Evolutionary conservation across 73 alveolate species (phyloP), one percentile per base, ranked within the genome.

Genomic region (Blepharisma japonicum): DNA sequence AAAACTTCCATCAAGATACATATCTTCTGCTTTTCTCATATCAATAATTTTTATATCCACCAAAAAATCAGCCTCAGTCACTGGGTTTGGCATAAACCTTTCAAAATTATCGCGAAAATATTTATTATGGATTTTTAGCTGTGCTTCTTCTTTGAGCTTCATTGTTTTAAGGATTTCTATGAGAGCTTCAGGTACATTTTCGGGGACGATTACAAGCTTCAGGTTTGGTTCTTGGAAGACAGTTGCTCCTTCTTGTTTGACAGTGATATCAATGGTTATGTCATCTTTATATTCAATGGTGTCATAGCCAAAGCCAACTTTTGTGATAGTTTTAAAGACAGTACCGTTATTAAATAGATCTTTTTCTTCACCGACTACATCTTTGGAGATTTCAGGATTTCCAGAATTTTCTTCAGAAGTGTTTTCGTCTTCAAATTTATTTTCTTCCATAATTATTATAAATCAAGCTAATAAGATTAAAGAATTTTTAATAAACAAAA

Each of bases 21-120:
- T 67, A 68, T 79, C 87, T 83, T 83, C 90, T 47, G 53, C 77
- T 68, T 81, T n/a, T 78, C 77, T 32, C 55, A 71, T 72, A n/a
- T 78, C 55, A 45, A 21, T 7, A 32, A 45, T 72, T 80, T 46
- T n/a, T 68, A 81, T 23, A 21, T 81, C 83, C 46, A 71, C 27
- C 48, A 77, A 79, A 51, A 81, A 50, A 20, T 27, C 25, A 38
- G 56, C 89, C 0, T 6, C 32, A 25, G 25, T 50, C 32, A 68
- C 72, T n/a, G 21, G 54, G 56, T 78, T 56, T 6, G 66, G 68
- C 27, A 8, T 20, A 18, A 81, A 25, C 47, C 53, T 81, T 38
- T 42, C 55, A 78, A 80, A 80, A 68, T 72, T 71, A 2, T 39
- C 77, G 0, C 32, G 55, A 53, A 71, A 51, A 81, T n/a, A 55